Conservation (phyloP, 305 asterid genomes). For the Fraxinus floribunda region DNA sequence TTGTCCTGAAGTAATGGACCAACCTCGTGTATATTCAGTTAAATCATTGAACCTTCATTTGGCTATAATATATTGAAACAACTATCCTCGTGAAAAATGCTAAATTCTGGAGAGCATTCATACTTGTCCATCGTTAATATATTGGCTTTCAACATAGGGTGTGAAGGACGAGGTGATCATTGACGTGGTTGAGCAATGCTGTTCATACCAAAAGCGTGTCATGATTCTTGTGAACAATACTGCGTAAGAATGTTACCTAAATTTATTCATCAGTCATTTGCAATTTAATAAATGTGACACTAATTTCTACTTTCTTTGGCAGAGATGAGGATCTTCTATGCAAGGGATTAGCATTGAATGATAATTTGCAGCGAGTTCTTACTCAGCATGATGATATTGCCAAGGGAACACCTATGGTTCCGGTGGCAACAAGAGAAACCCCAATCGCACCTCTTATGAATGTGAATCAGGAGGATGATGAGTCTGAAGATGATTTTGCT, state of each 20-base stretch:
- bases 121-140: constrained; percentile 5
- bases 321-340: constrained; percentile 86
- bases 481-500: constrained; percentile 85
- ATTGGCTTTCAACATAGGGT: constrained; percentile 42
- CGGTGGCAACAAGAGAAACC: constrained; percentile 35
- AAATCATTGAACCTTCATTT: not conserved
- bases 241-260: constrained; percentile 44
- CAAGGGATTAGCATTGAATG: constrained; percentile 76
- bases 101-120: not conserved
- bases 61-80: not conserved
- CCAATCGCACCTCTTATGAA: constrained; percentile 75
- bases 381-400: constrained; percentile 65
- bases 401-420: constrained; percentile 42
- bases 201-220: constrained; percentile 79
- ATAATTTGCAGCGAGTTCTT: constrained; percentile 75
- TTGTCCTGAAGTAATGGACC: not conserved
- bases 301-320: constrained; percentile 22
- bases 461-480: constrained; percentile 82
- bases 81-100: not conserved
- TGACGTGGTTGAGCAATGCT: constrained; percentile 88
- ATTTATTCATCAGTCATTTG: constrained; percentile 9
- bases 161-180: constrained; percentile 80
- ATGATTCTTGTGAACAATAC: constrained; percentile 86
- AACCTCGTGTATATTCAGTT: not conserved
- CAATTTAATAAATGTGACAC: constrained; percentile 5